phyloP scores from a whole-genome alignment of 2,329 filamentous ascomycete genomes.

The Arthrocladium fulminans region DNA sequence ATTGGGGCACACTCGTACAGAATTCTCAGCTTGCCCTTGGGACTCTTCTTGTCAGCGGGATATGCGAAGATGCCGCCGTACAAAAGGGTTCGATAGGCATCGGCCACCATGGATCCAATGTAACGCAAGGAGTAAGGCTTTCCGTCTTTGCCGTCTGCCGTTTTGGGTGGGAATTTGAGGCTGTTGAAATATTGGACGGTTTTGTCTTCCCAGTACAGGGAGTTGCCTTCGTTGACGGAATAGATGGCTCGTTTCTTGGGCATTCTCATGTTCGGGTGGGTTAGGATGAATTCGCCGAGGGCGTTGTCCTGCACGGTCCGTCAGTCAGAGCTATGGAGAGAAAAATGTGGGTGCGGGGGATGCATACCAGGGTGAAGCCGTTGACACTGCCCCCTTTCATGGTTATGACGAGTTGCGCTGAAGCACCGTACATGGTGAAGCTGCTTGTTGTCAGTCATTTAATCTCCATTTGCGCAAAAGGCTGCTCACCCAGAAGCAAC shows the following conservation, averaged over 20 bases:
- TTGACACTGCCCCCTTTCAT: slow-evolving; percentile 90
- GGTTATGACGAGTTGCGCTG: slow-evolving; percentile 89
- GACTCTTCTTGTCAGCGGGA: slow-evolving; percentile 93
- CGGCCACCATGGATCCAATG: slow-evolving; percentile 89
- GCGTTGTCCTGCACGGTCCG: slow-evolving; percentile 56
- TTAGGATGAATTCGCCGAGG: slow-evolving; percentile 96
- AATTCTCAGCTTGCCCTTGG: slow-evolving; percentile 95
- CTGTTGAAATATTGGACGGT: slow-evolving; percentile 83
- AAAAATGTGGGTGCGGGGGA: not conserved
- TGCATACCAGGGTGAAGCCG: slow-evolving; percentile 70
- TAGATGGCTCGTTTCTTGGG: slow-evolving; percentile 78
- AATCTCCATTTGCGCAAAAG: not conserved
- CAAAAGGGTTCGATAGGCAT: slow-evolving; percentile 88
- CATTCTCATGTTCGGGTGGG: slow-evolving; percentile 87
- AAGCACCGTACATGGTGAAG: slow-evolving; percentile 99
- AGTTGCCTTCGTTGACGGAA: slow-evolving; percentile 98
- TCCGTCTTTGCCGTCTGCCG: slow-evolving; percentile 40
- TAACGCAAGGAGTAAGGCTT: slow-evolving; percentile 95
- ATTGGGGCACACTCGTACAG: slow-evolving; percentile 98
- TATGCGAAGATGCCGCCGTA: slow-evolving; percentile 98
- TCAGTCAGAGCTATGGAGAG: not conserved
- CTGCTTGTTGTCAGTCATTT: slow-evolving; percentile 45
- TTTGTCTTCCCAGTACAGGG: slow-evolving; percentile 84
- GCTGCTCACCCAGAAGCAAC: slow-evolving; percentile 47
- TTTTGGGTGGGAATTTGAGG: slow-evolving; percentile 66